Base-by-base conservation (phyloP, 768 basidiomycete genomes). In the Lactarius deliciosus region DNA sequence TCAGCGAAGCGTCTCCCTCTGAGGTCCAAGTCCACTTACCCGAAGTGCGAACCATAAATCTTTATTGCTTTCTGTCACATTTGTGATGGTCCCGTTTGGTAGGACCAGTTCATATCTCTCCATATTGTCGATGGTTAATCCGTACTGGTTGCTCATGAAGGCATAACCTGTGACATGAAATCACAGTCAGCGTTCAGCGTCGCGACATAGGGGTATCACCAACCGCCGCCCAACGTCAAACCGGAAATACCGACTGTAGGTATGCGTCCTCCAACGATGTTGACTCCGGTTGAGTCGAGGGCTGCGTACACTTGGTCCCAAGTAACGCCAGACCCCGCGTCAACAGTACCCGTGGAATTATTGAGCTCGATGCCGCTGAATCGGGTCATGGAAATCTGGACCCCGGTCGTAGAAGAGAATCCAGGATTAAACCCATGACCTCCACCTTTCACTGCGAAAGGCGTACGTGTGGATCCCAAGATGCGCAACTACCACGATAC, bases 71-170 rank as follows among this genome's bases (percentile, higher is more conserved):
- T 3, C 16, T 36, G 40, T 11, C 63, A 25, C 28, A 64, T 22
- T 50, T 25, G 47, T 65, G 16, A 66, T 62, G 56, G 65, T 69
- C 34, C 79, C 79, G 56, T 72, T 70, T 11, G 77, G 76, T 2
- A 74, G 57, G 13, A 76, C 75, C 11, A 78, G 64, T 60, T 75
- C 60, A 15, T 69, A 72, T 30, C 60, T 71, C 13, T 59, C 65
- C 34, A 80, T 58, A 60, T 77, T 79, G 66, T 80, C 79, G 47
- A 25, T 25, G 3, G 0, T 13, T 15, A 50, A 50, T 50, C 47
- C 47, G 5, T 50, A 50, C 22, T 50, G 47, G 22, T 50, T 50
- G 47, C 47, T 50, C 47, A 25, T 22, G 22, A 50, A 50, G 11
- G 47, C 10, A 50, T 13, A 50, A 25, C 47, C 47, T 50, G 47